These are phyloP conservation scores for Fusarium sambucinum DNA, from an alignment of 2,329 filamentous ascomycete genomes.

Conservation along the genomic window DNA sequence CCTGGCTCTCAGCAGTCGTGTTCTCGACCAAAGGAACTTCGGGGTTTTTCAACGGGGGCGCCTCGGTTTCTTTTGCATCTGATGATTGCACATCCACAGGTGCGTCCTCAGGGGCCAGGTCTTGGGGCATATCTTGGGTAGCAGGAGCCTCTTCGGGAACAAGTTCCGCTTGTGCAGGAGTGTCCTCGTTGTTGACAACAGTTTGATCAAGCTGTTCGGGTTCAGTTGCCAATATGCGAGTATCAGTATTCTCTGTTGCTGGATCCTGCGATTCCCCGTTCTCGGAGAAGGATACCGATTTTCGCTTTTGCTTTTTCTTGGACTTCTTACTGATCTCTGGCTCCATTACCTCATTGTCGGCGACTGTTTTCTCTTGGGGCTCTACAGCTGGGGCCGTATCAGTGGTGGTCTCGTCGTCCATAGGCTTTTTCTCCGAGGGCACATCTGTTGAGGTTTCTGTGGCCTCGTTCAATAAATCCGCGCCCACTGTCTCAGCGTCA, in stretches of 20 bases:
- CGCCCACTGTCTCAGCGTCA: conserved; percentile 4
- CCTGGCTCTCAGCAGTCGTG: conserved; percentile 8
- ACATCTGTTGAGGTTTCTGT: background rate
- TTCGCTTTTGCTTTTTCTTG: conserved; percentile 52
- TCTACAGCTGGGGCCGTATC: conserved; percentile 1
- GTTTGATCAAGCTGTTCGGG: conserved; percentile 17
- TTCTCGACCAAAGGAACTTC: conserved; percentile 3
- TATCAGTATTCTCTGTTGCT: conserved; percentile 21
- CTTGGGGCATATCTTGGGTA: background rate
- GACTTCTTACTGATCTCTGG: conserved; percentile 42
- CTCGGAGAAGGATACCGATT: conserved; percentile 39
- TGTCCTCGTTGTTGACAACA: conserved; percentile 7
- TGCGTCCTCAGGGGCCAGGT: background rate
- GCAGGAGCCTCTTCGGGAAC: background rate
- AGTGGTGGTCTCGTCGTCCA: background rate
- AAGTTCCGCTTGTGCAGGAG: background rate
- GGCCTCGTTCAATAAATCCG: background rate
- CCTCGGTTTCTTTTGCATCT: conserved; percentile 16
- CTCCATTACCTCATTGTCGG: conserved; percentile 34
- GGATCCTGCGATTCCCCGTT: conserved; percentile 16
- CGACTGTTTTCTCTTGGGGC: conserved; percentile 9
- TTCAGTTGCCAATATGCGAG: conserved; percentile 19
- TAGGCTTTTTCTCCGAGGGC: background rate
- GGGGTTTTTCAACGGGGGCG: background rate
- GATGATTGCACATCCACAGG: background rate